Percentiles rank a stretch among this genome's conserved stretches.
Evolutionary conservation across 2,329 filamentous ascomycete genomes (phyloP).

Genomic region (Sporothrix sp.): DNA sequence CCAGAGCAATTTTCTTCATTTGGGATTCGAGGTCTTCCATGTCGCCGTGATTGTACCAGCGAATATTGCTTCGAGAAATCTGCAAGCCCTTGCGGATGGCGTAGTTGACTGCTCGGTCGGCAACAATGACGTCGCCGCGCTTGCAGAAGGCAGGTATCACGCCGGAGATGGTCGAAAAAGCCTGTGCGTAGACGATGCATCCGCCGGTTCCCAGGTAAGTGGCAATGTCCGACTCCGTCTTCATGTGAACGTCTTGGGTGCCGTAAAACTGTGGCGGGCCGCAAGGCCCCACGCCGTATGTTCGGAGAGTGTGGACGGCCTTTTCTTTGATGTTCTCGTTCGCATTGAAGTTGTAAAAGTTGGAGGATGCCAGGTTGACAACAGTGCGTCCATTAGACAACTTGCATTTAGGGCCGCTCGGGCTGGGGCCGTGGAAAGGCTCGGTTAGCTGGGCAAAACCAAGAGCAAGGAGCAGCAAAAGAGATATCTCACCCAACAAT

Average conservation of each 20-base stretch:
- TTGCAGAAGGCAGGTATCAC: constrained; percentile 97
- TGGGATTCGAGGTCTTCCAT: constrained; percentile 87
- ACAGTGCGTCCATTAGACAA: constrained; percentile 82
- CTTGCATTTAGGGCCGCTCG: constrained; percentile 83
- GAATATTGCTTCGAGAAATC: constrained; percentile 79
- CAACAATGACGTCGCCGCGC: constrained; percentile 92
- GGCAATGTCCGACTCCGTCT: constrained; percentile 88
- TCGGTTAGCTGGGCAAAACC: no score
- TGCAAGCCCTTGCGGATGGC: constrained; percentile 90
- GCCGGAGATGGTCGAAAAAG: constrained; percentile 92
- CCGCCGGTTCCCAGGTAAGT: constrained; percentile 77
- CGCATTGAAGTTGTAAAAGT: constrained; percentile 93
- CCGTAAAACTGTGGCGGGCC: constrained; percentile 97
- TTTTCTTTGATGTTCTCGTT: constrained; percentile 93
- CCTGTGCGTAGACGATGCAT: constrained; percentile 91
- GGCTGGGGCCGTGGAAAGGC: constrained; percentile 38
- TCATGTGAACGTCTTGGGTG: constrained; percentile 96
- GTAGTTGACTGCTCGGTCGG: constrained; percentile 87
- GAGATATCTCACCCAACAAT: constrained; percentile 62
- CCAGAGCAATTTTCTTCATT: constrained; percentile 74
- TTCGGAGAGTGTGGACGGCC: constrained; percentile 84
- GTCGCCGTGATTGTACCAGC: constrained; percentile 94
- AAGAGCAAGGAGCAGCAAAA: not conserved
- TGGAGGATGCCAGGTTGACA: constrained; percentile 87
- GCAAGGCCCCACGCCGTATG: constrained; percentile 93